Percentiles rank a stretch among this genome's conserved stretches.
Evolutionary conservation across 768 basidiomycete species (phyloP).

Genomic region (Boletellus sp.): DNA sequence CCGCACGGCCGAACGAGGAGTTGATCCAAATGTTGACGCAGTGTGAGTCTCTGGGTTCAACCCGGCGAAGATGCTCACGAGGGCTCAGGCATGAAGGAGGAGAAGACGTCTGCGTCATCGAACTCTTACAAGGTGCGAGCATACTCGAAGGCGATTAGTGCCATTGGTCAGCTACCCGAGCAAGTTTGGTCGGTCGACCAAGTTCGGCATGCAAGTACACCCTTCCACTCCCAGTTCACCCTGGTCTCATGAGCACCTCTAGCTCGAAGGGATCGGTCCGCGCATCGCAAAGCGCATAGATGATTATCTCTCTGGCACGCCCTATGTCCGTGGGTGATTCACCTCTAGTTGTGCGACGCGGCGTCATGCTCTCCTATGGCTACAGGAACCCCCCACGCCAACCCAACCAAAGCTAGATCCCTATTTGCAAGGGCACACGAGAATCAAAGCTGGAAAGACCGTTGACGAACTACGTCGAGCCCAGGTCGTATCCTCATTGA

Average conservation of each 20-base stretch:
- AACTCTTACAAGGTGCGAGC: conserved; percentile 51
- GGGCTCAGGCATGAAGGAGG: conserved; percentile 39
- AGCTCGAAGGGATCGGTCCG: conserved; percentile 34
- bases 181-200: conserved; percentile 45
- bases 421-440: conserved; percentile 5
- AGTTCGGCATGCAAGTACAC: conserved; percentile 26
- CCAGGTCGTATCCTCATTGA: conserved; percentile 32
- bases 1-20: conserved; percentile 33
- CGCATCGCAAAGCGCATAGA: conserved; percentile 48
- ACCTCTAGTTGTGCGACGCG: background rate
- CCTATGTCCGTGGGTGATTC: conserved; percentile 35
- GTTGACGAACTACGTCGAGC: conserved; percentile 27
- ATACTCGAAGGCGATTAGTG: conserved; percentile 45
- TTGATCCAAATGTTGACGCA: conserved; percentile 39
- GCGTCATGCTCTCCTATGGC: background rate
- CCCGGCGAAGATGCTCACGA: background rate
- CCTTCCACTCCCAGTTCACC: background rate
- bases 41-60: conserved; percentile 31
- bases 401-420: conserved; percentile 1
- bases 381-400: conserved; percentile 17
- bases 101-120: conserved; percentile 32
- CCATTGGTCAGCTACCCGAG: conserved; percentile 37
- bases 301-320: conserved; percentile 32
- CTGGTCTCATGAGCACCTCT: conserved; percentile 6
- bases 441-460: conserved; percentile 12